Evolutionary conservation across 148 eudicot species (phyloP).

Genomic region (Beta vulgaris): DNA sequence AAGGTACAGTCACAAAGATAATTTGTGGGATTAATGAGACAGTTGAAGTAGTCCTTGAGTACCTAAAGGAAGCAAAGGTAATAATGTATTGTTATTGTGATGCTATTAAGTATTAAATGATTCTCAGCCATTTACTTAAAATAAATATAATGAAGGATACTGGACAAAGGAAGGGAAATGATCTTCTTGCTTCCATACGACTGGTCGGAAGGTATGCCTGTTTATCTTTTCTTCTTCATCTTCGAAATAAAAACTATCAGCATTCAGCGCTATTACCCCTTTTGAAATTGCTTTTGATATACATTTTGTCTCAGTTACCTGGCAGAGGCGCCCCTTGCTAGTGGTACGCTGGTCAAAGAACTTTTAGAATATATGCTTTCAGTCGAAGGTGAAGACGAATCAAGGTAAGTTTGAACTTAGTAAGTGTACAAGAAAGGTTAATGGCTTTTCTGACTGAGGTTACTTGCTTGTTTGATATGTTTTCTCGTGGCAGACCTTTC

Average conservation of each 20-base stretch:
- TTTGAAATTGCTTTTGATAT: conserved; percentile 13
- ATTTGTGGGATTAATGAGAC: conserved; percentile 85
- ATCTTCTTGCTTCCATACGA: conserved; percentile 87
- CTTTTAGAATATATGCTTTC: conserved; percentile 77
- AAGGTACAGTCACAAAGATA: conserved; percentile 56
- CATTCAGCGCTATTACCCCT: too few species aligned
- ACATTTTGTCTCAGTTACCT: conserved; percentile 56
- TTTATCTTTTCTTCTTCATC: conserved; percentile 11
- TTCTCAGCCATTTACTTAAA: conserved; percentile 2
- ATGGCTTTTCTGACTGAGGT: not conserved
- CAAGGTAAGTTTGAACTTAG: conserved; percentile 39
- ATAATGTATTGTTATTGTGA: not conserved
- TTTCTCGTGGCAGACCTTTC: conserved; percentile 58
- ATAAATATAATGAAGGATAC: conserved; percentile 53
- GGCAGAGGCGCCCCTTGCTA: conserved; percentile 83
- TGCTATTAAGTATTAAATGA: not conserved
- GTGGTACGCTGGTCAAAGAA: conserved; percentile 55
- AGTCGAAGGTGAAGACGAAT: conserved; percentile 77
- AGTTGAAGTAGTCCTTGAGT: conserved; percentile 68
- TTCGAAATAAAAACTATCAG: not conserved
- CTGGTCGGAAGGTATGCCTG: conserved; percentile 68
- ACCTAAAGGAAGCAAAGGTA: conserved; percentile 91
- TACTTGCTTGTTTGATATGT: conserved; percentile 14
- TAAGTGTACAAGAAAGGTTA: not conserved
- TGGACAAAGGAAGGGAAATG: conserved; percentile 75